These are phyloP conservation scores for Xylariaceae sp. DNA, from an alignment of 2,329 filamentous ascomycete species.

Conservation along the genomic window DNA sequence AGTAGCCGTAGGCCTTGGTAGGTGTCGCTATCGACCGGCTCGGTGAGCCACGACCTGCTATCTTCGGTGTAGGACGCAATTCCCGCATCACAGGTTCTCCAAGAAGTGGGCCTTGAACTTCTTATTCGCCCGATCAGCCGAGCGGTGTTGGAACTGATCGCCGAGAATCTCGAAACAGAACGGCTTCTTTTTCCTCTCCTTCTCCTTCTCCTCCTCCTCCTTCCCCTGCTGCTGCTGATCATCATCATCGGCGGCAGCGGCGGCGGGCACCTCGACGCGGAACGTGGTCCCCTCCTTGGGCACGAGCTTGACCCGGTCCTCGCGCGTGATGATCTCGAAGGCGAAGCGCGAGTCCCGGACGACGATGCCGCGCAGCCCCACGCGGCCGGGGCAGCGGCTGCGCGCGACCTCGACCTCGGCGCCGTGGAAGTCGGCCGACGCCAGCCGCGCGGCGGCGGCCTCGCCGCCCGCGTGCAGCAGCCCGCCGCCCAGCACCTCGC, in stretches of 20 bases:
- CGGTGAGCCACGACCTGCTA: background rate
- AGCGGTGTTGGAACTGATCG: constrained; percentile 75
- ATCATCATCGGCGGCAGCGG: constrained; percentile 7
- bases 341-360: constrained; percentile 81
- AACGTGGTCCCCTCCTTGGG: constrained; percentile 91
- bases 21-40: background rate
- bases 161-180: constrained; percentile 82
- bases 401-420: constrained; percentile 75
- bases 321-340: constrained; percentile 73
- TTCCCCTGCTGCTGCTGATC: no score
- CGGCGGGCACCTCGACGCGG: constrained; percentile 57
- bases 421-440: constrained; percentile 85
- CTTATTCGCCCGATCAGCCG: constrained; percentile 77
- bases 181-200: no score
- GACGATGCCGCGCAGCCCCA: constrained; percentile 80
- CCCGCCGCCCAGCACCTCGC: constrained; percentile 67
- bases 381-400: constrained; percentile 71
- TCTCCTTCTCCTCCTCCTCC: no score
- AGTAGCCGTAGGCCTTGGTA: no score
- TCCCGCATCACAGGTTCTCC: constrained; percentile 54
- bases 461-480: constrained; percentile 49
- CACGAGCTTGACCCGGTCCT: constrained; percentile 64
- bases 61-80: background rate
- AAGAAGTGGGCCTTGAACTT: constrained; percentile 87
- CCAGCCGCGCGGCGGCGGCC: constrained; percentile 63